Evolutionary conservation across 441 rosid genomes (phyloP).

Genomic region (Gossypium davidsonii): DNA sequence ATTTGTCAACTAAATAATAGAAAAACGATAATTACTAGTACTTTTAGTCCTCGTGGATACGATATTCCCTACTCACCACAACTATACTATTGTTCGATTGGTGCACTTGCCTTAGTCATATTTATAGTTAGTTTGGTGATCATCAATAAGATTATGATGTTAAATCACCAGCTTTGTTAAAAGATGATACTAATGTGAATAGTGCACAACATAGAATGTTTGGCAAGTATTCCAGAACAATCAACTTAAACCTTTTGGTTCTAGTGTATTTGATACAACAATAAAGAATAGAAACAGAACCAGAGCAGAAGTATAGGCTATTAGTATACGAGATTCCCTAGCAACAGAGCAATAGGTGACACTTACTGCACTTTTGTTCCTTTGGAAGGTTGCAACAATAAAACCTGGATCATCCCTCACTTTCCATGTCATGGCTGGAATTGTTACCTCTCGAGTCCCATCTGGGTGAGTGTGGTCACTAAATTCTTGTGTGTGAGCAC

Average conservation of each 20-base stretch:
- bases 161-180: background rate
- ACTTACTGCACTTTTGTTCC: conserved; percentile 27
- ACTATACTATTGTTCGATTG: too few species aligned
- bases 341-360: conserved; percentile 50
- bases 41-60: too few species aligned
- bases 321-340: conserved; percentile 41
- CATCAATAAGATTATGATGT: background rate
- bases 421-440: conserved; percentile 59
- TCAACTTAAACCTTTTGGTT: background rate
- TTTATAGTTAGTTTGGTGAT: background rate
- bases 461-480: conserved; percentile 44
- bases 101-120: background rate
- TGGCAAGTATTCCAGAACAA: conserved; percentile 1
- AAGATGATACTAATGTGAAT: background rate
- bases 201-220: conserved; percentile 9
- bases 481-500: conserved; percentile 48
- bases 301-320: conserved; percentile 25
- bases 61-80: too few species aligned
- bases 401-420: conserved; percentile 57
- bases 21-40: too few species aligned
- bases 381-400: conserved; percentile 39
- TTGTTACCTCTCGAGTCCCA: conserved; percentile 54
- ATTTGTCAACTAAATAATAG: too few species aligned
- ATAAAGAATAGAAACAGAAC: conserved; percentile 16
- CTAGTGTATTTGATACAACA: background rate